Percentiles rank a stretch among this genome's conserved stretches.
Conservation (phyloP, 805 yeast genomes). For the Priceomyces melissophilus region DNA sequence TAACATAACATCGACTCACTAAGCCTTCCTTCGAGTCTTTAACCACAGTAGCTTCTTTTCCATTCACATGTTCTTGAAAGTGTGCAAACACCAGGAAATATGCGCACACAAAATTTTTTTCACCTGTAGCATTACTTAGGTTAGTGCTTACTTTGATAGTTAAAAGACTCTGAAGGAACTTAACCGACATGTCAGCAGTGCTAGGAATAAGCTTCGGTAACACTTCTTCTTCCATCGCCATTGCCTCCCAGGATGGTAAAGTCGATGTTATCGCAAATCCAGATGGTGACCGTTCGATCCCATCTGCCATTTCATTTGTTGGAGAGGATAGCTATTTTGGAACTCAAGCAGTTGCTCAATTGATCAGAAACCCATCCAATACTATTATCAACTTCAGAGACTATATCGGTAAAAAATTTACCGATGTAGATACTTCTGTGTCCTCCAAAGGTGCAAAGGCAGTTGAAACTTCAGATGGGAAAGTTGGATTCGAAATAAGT, state of each 20-base stretch:
- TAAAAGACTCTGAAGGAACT: background rate
- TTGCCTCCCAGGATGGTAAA: slow-evolving; percentile 78
- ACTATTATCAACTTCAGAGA: slow-evolving; percentile 93
- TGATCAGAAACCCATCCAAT: slow-evolving; percentile 83
- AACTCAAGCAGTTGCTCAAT: slow-evolving; percentile 89
- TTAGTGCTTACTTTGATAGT: no score
- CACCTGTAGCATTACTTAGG: slow-evolving; percentile 1
- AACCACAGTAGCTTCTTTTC: no score
- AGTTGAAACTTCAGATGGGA: slow-evolving; percentile 56
- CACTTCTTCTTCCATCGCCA: slow-evolving; percentile 92
- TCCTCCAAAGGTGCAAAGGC: slow-evolving; percentile 54
- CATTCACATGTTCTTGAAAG: background rate
- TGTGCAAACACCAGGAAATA: slow-evolving; percentile 1
- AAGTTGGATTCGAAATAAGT: slow-evolving; percentile 61
- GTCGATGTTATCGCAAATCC: slow-evolving; percentile 98
- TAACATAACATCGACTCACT: no score
- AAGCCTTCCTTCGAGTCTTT: no score
- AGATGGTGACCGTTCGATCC: slow-evolving; percentile 97
- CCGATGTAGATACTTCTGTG: slow-evolving; percentile 55
- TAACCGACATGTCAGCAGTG: slow-evolving; percentile 42
- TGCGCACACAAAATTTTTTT: slow-evolving; percentile 7
- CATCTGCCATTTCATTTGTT: slow-evolving; percentile 86
- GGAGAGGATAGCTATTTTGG: slow-evolving; percentile 97
- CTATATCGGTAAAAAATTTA: slow-evolving; percentile 73
- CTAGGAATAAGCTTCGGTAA: slow-evolving; percentile 97